phyloP scores from a whole-genome alignment of 495 filamentous ascomycete genomes.

The Symbiotaphrina buchneri region DNA sequence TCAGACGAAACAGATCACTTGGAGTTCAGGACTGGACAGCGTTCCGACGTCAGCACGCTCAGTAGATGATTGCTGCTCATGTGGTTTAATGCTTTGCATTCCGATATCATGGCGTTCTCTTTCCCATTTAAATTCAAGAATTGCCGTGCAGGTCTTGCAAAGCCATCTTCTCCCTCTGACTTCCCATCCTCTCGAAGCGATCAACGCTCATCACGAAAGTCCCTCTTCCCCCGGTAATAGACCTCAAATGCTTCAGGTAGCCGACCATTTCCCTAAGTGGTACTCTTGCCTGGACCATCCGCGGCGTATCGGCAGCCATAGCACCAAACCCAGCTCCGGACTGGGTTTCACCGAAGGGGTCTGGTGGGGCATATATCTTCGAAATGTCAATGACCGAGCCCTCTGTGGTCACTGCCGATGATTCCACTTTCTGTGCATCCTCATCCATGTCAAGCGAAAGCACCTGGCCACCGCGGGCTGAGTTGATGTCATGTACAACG shows the following conservation, averaged over 20 bases:
- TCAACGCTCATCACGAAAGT: constrained; percentile 85
- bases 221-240: constrained; percentile 71
- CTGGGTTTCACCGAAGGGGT: constrained; percentile 43
- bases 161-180: constrained; percentile 33
- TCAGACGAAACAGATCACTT: background rate
- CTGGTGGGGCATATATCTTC: constrained; percentile 63
- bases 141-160: constrained; percentile 23
- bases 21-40: no score
- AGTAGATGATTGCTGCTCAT: no score
- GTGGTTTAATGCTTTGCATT: no score
- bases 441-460: constrained; percentile 51
- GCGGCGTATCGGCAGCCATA: constrained; percentile 11
- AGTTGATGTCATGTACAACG: constrained; percentile 78
- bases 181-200: constrained; percentile 67
- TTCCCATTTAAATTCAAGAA: background rate
- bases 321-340: constrained; percentile 4
- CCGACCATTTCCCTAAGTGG: constrained; percentile 95
- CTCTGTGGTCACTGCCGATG: constrained; percentile 9
- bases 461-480: constrained; percentile 65
- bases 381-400: constrained; percentile 31
- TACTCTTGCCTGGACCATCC: constrained; percentile 59
- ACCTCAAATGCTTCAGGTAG: constrained; percentile 75
- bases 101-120: no score
- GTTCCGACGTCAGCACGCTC: no score
- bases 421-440: constrained; percentile 12